Conservation (phyloP, 768 basidiomycete species). For the Termitomyces heimii region DNA sequence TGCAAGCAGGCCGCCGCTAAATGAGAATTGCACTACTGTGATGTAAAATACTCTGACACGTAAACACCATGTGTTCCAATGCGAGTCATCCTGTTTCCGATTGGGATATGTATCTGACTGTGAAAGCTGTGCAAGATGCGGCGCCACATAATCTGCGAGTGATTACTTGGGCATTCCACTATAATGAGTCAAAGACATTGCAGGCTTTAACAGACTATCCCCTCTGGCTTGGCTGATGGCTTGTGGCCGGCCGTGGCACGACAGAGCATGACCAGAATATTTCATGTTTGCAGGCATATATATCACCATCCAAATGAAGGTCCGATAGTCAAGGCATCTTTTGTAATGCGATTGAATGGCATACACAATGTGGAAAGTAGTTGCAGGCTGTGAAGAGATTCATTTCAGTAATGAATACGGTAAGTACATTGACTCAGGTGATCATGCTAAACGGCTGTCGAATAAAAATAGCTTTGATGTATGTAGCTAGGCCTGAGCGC, state of each 20-base stretch:
- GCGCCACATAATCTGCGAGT: not conserved
- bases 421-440: too few species aligned
- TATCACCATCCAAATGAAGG: slow-evolving; percentile 29
- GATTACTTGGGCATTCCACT: not conserved
- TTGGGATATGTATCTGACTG: not conserved
- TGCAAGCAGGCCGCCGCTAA: not conserved
- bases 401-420: too few species aligned
- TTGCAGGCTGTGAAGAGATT: not conserved
- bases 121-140: not conserved
- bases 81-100: not conserved
- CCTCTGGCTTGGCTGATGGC: not conserved
- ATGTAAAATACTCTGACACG: not conserved
- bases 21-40: not conserved
- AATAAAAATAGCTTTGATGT: too few species aligned
- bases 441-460: too few species aligned
- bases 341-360: not conserved
- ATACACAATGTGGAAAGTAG: not conserved
- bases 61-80: not conserved
- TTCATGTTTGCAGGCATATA: not conserved
- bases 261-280: not conserved
- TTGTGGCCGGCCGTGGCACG: not conserved
- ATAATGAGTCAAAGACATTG: not conserved
- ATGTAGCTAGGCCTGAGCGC: too few species aligned
- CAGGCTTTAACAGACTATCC: not conserved
- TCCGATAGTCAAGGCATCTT: slow-evolving; percentile 32